phyloP scores from a whole-genome alignment of 2,329 filamentous ascomycete species.

The Neurospora sp. region DNA sequence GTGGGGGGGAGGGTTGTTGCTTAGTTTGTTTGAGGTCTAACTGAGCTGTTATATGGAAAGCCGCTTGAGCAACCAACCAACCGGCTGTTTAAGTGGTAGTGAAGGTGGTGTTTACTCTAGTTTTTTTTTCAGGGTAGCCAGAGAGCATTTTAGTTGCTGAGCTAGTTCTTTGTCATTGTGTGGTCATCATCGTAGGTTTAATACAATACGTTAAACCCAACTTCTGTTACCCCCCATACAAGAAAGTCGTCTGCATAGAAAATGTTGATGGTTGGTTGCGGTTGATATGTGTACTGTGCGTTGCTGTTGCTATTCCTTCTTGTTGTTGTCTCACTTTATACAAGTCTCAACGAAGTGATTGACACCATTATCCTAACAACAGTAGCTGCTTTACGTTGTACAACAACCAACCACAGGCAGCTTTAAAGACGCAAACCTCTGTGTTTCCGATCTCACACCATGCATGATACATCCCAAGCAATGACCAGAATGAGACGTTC shows the following conservation, averaged over 20 bases:
- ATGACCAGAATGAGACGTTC: background rate
- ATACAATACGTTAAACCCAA: background rate
- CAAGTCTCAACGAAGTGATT: background rate
- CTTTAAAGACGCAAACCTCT: background rate
- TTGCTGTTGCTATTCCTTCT: too few relatives aligned
- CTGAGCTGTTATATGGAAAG: too few relatives aligned
- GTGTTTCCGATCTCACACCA: background rate
- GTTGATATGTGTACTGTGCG: background rate
- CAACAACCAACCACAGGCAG: background rate
- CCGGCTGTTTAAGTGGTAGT: too few relatives aligned
- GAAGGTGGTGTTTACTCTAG: too few relatives aligned
- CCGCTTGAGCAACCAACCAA: too few relatives aligned
- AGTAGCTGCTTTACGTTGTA: background rate
- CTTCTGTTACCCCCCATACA: too few relatives aligned
- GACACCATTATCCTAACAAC: background rate
- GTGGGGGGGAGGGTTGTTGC: slow-evolving; percentile 25
- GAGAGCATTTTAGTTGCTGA: too few relatives aligned
- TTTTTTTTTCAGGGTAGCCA: too few relatives aligned
- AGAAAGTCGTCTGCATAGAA: background rate
- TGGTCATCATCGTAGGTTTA: too few relatives aligned
- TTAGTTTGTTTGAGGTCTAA: background rate
- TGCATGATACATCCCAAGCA: background rate
- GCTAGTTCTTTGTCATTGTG: too few relatives aligned
- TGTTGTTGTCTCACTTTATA: too few relatives aligned
- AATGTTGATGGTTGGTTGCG: background rate